Base-by-base conservation (phyloP, 2,329 filamentous ascomycete species). In the Akanthomyces uredinophilus region DNA sequence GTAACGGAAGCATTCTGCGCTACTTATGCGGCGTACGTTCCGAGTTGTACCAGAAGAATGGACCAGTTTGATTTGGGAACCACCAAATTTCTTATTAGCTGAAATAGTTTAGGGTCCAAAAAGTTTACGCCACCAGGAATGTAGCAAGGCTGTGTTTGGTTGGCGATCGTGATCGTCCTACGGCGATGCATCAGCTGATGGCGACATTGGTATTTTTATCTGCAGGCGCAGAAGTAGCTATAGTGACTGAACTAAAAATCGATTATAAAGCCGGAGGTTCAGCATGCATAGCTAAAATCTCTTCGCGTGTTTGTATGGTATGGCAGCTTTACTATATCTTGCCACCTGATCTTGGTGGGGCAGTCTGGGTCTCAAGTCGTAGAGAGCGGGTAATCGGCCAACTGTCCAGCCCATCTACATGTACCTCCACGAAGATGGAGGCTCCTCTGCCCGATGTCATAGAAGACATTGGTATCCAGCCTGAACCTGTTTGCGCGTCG, bases 401-500 rank as follows among this genome's bases (percentile, higher is more conserved):
- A 24, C 27, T 18, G 47, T 5, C 54, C 41, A 47, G 47, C 6
- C 54, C 41, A 47, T 10, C 54, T 43, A 50, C 37, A 51, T 41
- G 22, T 20, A 24, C n/a, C 37, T 24, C 22, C 16, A 18, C 44
- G 14, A 37, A 32, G 13, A 57, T 57, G 43, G n/a, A n/a, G 16
- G 32, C n/a, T 27, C 3, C 54, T 35, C 6, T 46, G 5, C 24
- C 16, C 20, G 14, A 16, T 8, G 7, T 18, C 1, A 24, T 14
- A n/a, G n/a, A 24, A 14, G 8, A 32, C 11, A n/a, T 5, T 13
- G 6, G 8, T 46, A 14, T 20, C 4, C n/a, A 10, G 29, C 22
- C 29, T 54, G 16, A 4, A 3, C 83, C 80, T 20, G 70, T 80
- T 13, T 74, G 80, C 5, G 81, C 79, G 18, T 73, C 74, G 4